phyloP scores from a whole-genome alignment of 208 protist genomes.

The Strigomonas galati region DNA sequence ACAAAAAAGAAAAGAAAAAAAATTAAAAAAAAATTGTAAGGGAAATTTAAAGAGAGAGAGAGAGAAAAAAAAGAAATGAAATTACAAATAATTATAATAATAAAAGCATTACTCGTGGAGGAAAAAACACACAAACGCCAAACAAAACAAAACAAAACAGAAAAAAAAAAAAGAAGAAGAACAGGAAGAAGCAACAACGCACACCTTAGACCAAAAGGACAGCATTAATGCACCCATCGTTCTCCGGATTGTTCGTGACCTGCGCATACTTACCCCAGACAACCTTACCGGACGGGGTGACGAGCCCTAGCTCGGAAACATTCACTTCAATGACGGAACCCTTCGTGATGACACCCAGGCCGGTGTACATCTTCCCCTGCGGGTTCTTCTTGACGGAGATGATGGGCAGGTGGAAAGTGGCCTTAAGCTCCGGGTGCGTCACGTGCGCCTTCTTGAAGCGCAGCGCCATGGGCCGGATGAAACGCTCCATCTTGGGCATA shows the following conservation, averaged over 20 bases:
- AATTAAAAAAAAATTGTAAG: slow-evolving; percentile 7
- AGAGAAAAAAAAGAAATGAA: slow-evolving; percentile 7
- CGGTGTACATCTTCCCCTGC: slow-evolving; percentile 98
- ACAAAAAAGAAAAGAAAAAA: slow-evolving; percentile 16
- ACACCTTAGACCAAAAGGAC: slow-evolving; percentile 97
- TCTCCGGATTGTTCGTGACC: slow-evolving; percentile 99
- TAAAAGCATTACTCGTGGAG: neutral
- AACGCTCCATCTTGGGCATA: slow-evolving; percentile 99
- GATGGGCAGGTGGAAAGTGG: slow-evolving; percentile 99
- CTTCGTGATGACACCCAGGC: slow-evolving; percentile 99
- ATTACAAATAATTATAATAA: slow-evolving; percentile 6
- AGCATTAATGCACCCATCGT: slow-evolving; percentile 99
- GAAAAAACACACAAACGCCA: neutral
- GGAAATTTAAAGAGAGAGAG: neutral
- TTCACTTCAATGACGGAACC: slow-evolving; percentile 99
- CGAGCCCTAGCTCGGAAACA: slow-evolving; percentile 99
- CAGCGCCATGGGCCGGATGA: slow-evolving; percentile 99
- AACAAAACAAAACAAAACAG: neutral
- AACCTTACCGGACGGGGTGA: slow-evolving; percentile 99
- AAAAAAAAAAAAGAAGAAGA: too few relatives aligned
- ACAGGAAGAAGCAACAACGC: neutral
- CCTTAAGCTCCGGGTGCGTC: slow-evolving; percentile 99
- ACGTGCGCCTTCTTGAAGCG: slow-evolving; percentile 99
- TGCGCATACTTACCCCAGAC: slow-evolving; percentile 99
- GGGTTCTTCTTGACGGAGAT: slow-evolving; percentile 99